phyloP scores from a whole-genome alignment of 164 flowering plant species.

The Stephania cephalantha region DNA sequence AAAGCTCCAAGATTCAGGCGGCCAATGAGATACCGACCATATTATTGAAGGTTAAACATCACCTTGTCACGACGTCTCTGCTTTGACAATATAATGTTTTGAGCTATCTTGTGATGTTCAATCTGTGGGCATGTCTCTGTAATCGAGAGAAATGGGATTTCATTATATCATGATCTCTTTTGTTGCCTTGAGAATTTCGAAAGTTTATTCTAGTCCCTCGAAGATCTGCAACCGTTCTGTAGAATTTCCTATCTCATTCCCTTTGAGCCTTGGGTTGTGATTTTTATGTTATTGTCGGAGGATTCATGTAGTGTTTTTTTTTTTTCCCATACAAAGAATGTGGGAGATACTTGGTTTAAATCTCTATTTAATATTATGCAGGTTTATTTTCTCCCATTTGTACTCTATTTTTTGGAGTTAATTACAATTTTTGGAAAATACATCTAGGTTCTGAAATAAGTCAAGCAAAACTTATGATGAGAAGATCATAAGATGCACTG shows the following conservation, averaged over 20 bases:
- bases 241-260: not conserved
- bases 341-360: not conserved
- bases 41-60: conserved; percentile 25
- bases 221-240: not conserved
- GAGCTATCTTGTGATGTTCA: not conserved
- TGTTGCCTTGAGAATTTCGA: not conserved
- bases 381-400: not conserved
- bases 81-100: not conserved
- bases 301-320: not conserved
- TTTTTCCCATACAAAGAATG: not conserved
- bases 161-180: not conserved
- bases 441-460: not conserved
- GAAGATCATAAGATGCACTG: not conserved
- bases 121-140: not conserved
- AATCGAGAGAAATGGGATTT: conserved; percentile 1
- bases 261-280: not conserved
- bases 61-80: conserved; percentile 5
- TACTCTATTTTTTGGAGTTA: not conserved
- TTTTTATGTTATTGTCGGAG: not conserved
- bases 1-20: conserved; percentile 63
- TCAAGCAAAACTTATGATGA: not conserved
- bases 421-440: not conserved
- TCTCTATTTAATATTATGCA: not conserved
- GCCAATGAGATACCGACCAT: conserved; percentile 64
- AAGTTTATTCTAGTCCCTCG: not conserved